phyloP scores from a whole-genome alignment of 164 flowering plant species.

The Liquidambar formosana region DNA sequence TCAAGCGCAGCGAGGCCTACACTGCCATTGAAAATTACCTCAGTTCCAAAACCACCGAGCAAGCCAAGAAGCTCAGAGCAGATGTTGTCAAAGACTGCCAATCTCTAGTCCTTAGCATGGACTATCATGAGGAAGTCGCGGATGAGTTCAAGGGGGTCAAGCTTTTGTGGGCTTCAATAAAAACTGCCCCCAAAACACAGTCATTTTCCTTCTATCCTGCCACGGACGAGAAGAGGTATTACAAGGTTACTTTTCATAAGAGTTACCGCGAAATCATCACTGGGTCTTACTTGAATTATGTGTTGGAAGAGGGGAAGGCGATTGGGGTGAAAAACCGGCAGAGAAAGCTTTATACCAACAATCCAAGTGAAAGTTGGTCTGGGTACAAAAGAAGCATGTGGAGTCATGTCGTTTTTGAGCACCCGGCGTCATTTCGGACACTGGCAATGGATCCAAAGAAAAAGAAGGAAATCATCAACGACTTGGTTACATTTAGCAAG shows the following conservation, averaged over 20 bases:
- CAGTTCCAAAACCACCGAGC: constrained; percentile 12
- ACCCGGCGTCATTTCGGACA: constrained; percentile 8
- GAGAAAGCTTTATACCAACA: constrained; percentile 39
- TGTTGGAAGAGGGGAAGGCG: constrained; percentile 32
- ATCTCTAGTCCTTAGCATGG: constrained; percentile 24
- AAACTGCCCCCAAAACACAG: not conserved
- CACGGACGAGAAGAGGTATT: constrained; percentile 21
- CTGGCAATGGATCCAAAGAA: constrained; percentile 14
- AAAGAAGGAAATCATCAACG: constrained; percentile 11
- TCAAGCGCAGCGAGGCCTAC: constrained; percentile 28
- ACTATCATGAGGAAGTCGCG: constrained; percentile 18
- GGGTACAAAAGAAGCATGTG: not conserved
- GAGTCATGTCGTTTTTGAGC: constrained; percentile 8
- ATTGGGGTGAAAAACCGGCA: constrained; percentile 23
- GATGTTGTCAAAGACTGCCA: constrained; percentile 16
- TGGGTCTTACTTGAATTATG: constrained; percentile 24
- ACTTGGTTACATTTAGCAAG: constrained; percentile 7
- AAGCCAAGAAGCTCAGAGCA: constrained; percentile 34
- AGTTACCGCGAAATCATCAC: constrained; percentile 24
- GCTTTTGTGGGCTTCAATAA: constrained; percentile 28
- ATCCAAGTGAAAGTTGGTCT: not conserved
- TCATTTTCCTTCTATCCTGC: constrained; percentile 6
- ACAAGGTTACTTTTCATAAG: constrained; percentile 34
- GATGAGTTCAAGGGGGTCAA: constrained; percentile 27
- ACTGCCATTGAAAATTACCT: constrained; percentile 28